A percentile compares a stretch with the other conserved stretches of the same genome.
Evolutionary conservation across 495 filamentous ascomycete species (phyloP).

Genomic region (Neurospora sp.): DNA sequence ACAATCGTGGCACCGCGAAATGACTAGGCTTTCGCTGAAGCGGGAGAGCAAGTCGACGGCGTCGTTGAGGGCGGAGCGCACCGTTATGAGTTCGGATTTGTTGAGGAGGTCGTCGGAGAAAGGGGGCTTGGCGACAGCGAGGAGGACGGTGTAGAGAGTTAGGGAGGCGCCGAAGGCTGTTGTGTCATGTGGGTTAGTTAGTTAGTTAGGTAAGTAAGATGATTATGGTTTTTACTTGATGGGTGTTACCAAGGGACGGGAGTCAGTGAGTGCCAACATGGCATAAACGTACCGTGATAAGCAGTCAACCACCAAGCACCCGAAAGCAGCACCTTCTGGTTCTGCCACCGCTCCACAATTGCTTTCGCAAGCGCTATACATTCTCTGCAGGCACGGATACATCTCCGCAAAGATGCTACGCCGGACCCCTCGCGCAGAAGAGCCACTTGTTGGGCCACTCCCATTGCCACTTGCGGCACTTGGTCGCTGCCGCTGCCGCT

Average conservation of each 20-base stretch:
- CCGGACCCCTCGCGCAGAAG: not conserved
- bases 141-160: not conserved
- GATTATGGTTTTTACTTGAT: not conserved
- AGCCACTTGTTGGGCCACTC: not conserved
- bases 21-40: not conserved
- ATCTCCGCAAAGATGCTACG: not conserved
- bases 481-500: no score
- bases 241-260: not conserved
- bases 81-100: not conserved
- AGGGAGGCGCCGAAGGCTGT: not conserved
- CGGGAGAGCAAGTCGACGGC: not conserved
- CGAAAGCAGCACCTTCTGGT: not conserved
- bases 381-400: not conserved
- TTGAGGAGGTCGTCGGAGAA: not conserved
- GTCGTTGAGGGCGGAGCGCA: not conserved
- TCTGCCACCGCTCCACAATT: not conserved
- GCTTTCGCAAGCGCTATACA: not conserved
- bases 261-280: no score
- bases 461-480: no score
- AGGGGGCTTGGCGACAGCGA: not conserved
- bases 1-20: not conserved
- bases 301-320: not conserved
- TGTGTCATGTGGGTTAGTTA: not conserved
- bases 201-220: not conserved
- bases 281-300: not conserved